Evolutionary conservation across 352 stramenopile genomes (phyloP), one percentile per base, ranked within the genome.

Genomic region (Phytophthora sansomeana): DNA sequence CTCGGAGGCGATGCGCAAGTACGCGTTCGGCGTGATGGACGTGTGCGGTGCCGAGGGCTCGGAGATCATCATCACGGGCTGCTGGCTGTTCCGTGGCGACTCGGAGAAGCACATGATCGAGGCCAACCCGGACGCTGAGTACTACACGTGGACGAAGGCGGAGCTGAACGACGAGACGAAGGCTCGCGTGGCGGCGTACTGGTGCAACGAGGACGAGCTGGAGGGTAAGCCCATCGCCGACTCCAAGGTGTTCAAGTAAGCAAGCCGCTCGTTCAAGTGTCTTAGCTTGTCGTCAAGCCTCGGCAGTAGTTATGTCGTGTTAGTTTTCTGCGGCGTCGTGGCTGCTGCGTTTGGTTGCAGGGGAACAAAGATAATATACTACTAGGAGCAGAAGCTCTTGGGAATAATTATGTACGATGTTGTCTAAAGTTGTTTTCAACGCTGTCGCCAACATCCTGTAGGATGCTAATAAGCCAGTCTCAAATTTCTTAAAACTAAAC

Each of bases 211-310:
- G 58, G 85, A 93, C 43, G 85, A 92, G 29, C 72, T 98, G 26
- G 92, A 97, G 72, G 93, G 93, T 55, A 86, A 87, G 75, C 83
- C 83, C 43, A 94, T 97, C 60, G 79, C 93, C 39, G 94, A 98
- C 82, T 93, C 77, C 51, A 97, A 98, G 81, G 86, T 98, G 32
- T 98, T 98, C 85, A 98, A 98, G 83, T 98, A 97, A 92, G 30
- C 48, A 19, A 26, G 19, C n/a, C n/a, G n/a, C n/a, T n/a, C n/a
- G n/a, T 38, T 55, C 35, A 43, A 57, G 49, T 47, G 58, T 57
- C 33, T 30, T 53, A 54, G 41, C 35, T 52, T 35, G 35, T 46
- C 28, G 17, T n/a, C n/a, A n/a, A n/a, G n/a, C n/a, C n/a, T n/a
- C n/a, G n/a, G 5, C n/a, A 16, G 52, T 19, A 10, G n/a, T n/a